Evolutionary conservation across 345 rosid species (phyloP), one percentile per base, ranked within the genome.

Genomic region (Garcia nutans): DNA sequence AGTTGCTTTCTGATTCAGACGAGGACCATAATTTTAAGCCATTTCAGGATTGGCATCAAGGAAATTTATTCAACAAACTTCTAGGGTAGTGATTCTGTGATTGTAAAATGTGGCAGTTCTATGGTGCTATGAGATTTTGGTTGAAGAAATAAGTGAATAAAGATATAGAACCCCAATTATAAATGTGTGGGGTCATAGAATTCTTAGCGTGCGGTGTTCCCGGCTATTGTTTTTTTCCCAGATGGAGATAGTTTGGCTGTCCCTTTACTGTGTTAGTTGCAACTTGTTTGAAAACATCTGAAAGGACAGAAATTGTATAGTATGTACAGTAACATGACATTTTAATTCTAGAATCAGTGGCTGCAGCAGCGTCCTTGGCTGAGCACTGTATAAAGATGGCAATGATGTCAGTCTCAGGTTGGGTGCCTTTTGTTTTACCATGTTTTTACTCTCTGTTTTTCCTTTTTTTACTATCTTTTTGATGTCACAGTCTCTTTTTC

Each of bases 351-450:
- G 12, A 11, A 6, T 47, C 61, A 58, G 60, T 28, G 37, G 54
- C 79, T 64, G 61, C 67, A 33, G 37, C 17, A 55, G 65, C 50
- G 70, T 67, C 49, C 54, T 74, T 47, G 68, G 78, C 69, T 76
- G 42, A 64, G 49, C 78, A 47, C n/a, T 12, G 12, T n/a, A 62
- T n/a, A 20, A 28, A 42, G 64, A 69, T 60, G 33, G 65, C 49
- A 44, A 55, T 24, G 42, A 41, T 60, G 45, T 31, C 67, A 77
- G 72, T 79, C 77, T 69, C 83, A 83, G 90, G 88, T 85, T 45
- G 65, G 82, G 33, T 22, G 24, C 57, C 16, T 54, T 69, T 61
- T 28, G 8, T 19, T 55, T 41, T 37, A 23, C 19, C 6, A 6
- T 72, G 20, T 64, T 37, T 22, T 45, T 17, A 2, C 60, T 55